Conservation (phyloP, 345 rosid genomes). For the Gossypioides kirkii region DNA sequence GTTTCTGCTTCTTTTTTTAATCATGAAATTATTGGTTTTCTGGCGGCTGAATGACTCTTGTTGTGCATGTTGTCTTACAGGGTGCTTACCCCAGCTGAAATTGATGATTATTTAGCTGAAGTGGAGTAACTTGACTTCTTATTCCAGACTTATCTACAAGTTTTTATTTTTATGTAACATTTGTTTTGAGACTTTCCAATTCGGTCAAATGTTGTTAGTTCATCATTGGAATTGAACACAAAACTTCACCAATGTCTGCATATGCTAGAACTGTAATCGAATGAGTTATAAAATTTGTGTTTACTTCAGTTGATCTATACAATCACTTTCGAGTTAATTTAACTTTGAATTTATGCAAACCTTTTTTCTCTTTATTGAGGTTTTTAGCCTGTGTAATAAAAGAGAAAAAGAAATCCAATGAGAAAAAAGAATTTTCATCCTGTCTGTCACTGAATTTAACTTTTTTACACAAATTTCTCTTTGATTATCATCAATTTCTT, state of each 20-base stretch:
- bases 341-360: too few relatives aligned
- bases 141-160: neutral
- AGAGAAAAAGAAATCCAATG: too few relatives aligned
- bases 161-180: slow-evolving; percentile 3
- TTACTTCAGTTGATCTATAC: neutral
- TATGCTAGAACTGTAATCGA: neutral
- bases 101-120: slow-evolving; percentile 54
- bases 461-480: neutral
- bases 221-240: neutral
- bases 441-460: neutral
- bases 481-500: neutral
- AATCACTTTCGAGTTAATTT: neutral
- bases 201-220: neutral
- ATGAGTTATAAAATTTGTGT: neutral
- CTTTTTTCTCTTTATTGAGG: too few relatives aligned
- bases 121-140: slow-evolving; percentile 42
- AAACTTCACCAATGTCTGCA: neutral
- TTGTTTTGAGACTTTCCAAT: neutral
- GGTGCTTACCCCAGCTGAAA: slow-evolving; percentile 75
- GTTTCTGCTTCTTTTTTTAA: neutral
- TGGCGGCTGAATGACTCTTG: neutral
- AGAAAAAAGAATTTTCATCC: too few relatives aligned
- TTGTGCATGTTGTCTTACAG: slow-evolving; percentile 31
- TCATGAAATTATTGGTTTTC: neutral
- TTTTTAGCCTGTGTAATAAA: too few relatives aligned